Evolutionary conservation across 2,329 filamentous ascomycete genomes (phyloP), one percentile per base, ranked within the genome.

Genomic region (Trichoderma sp.): DNA sequence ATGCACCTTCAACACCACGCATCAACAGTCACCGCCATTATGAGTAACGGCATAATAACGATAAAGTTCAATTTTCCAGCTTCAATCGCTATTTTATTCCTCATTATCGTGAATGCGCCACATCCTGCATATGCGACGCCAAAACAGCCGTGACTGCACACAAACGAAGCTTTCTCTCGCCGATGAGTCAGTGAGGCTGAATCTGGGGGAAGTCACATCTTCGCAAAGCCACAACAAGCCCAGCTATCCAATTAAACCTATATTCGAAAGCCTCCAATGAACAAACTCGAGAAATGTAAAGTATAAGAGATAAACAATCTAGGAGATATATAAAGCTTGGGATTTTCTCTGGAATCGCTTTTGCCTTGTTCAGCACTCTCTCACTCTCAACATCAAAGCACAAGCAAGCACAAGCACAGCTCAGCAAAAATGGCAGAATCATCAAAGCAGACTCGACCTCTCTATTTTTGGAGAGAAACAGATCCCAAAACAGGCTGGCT

Each of bases 401-500:
- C 27, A 27, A 27, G 27, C 27, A 50, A 50, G 11, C 9, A 24
- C 5, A 56, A 56, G 21, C 9, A 21, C 45, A 53, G 9, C 29
- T 21, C 12, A 6, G 21, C 27, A 45, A 73, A n/a, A 35, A 73
- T 74, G 63, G 4, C 35, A 12, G 50, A 69, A 63, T 18, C 75
- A n/a, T 29, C 66, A 21, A 41, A 8, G 5, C 18, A 29, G 31
- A 63, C 53, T 21, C 29, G 60, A 18, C 41, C 79, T 7, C 71
- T 87, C n/a, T 89, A 84, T 81, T 89, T 89, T 79, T 89, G 86
- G 86, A 82, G 84, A 31, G 86, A 87, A 63, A 85, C 84, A 16
- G 85, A 90, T 75, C 78, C 83, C 1, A 80, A 83, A 3, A 84
- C 87, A 38, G 90, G 89, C 56, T 91, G 87, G 82, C 85, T 93